Base-by-base conservation (phyloP, 495 filamentous ascomycete genomes). In the Pseudevernia furfuracea region DNA sequence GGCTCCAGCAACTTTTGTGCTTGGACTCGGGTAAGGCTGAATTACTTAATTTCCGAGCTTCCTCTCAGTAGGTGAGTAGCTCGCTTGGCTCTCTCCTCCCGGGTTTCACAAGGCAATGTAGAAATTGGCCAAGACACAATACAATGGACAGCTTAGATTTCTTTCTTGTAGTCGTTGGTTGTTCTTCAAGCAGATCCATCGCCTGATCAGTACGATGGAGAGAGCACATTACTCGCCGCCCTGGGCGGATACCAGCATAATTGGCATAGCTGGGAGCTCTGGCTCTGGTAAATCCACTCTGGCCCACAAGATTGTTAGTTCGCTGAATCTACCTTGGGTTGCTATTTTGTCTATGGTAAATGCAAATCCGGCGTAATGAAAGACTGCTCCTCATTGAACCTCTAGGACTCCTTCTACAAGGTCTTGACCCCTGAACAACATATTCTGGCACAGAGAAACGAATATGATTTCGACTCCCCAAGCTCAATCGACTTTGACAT, bases 231-330 rank as follows among this genome's bases (percentile, higher is more conserved):
- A 98, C 74, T 88, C 86, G 46, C 94, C 94, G 43, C 94, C 94
- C 75, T 98, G 94, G 94, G 89, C 87, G 30, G 86, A 97, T 74
- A 81, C 91, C 61, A 91, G 86, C 75, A 97, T 98, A 70, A 97
- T 98, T 71, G 94, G 92, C 55, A 87, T 98, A 63, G 94, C 95
- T 52, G 94, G 94, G 17, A 94, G 90, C 72, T 97, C 92, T 25
- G 95, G 95, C 60, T 97, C 92, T 34, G 94, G 94, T 46, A 98
- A 98, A 79, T 96, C 92, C n/a, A 96, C 91, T 4, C 78, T 98
- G 60, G 92, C 95, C 30, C 84, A 92, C 66, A 91, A 92, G 58
- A 96, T 98, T 68, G 91, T 97, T 60, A 85, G 80, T 62, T 88
- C 89, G 64, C 75, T 98, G 68, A 96, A 92, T 76, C 78, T 97